Percentiles rank a stretch among this genome's conserved stretches.
phyloP scores from a whole-genome alignment of 139 green algal species.

The Mesotaenium endlicherianum region DNA sequence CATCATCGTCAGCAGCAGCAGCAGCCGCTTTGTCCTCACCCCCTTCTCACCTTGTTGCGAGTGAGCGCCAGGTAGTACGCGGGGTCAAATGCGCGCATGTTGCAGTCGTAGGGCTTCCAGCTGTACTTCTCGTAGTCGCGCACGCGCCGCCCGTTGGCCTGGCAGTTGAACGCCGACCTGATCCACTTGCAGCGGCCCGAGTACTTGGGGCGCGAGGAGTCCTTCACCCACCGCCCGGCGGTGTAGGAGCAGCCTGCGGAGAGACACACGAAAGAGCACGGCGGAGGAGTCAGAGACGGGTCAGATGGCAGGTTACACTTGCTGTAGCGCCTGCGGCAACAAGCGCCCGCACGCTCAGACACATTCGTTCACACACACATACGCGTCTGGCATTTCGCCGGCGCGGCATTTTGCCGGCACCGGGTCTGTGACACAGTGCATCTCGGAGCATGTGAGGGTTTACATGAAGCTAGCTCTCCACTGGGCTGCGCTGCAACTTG shows the following conservation, averaged over 20 bases:
- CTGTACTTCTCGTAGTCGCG: slow-evolving; percentile 1
- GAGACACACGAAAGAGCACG: no score
- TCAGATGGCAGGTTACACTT: no score
- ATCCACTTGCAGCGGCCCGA: slow-evolving; percentile 6
- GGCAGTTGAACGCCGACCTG: slow-evolving; percentile 34
- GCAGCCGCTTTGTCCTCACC: background rate
- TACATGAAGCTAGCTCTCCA: no score
- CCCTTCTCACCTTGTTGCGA: slow-evolving; percentile 20
- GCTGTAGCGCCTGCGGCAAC: no score
- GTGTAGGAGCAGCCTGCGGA: slow-evolving; percentile 36
- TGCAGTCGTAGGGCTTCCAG: slow-evolving; percentile 23
- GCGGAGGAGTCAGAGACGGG: no score
- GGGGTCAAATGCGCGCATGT: background rate
- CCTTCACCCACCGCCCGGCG: slow-evolving; percentile 7
- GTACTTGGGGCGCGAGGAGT: background rate
- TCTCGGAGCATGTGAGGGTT: no score
- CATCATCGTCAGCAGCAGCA: background rate
- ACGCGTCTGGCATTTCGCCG: no score
- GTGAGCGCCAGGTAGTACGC: slow-evolving; percentile 6
- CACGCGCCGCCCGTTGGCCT: slow-evolving; percentile 10
- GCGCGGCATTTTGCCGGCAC: no score
- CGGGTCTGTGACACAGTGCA: no score
- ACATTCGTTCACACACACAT: no score
- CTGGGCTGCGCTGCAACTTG: no score
- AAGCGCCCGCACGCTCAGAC: no score